Evolutionary conservation across 208 protist genomes (phyloP).

Genomic region (Naegleria lovaniensis): DNA sequence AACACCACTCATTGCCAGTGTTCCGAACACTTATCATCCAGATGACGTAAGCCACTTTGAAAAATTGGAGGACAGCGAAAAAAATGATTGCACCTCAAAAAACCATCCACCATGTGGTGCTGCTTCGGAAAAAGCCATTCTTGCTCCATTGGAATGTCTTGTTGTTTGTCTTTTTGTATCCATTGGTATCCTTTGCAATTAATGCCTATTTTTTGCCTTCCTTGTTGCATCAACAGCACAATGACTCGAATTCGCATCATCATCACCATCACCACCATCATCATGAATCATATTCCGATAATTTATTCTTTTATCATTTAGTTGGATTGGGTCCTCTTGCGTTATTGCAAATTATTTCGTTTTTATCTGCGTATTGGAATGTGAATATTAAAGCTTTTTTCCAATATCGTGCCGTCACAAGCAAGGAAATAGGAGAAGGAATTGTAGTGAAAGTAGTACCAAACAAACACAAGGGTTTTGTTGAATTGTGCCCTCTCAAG

Average conservation of each 20-base stretch:
- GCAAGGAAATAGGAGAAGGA: not conserved
- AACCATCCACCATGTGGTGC: not conserved
- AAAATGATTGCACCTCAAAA: slow-evolving; percentile 15
- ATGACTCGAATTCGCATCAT: not conserved
- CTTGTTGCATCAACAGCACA: not conserved
- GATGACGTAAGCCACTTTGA: no score
- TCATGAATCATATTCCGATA: not conserved
- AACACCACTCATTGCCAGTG: no score
- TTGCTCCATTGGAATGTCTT: not conserved
- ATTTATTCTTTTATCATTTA: slow-evolving; percentile 1
- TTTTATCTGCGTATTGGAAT: not conserved
- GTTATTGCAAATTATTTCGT: not conserved
- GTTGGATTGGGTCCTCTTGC: not conserved
- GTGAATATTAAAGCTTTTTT: not conserved
- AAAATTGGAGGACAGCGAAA: no score
- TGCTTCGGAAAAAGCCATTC: not conserved
- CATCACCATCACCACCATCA: not conserved
- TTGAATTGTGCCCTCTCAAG: not conserved
- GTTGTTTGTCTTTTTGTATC: not conserved
- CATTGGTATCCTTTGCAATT: not conserved
- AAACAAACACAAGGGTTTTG: not conserved
- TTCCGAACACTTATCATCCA: no score
- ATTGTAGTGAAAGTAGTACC: not conserved
- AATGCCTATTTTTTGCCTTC: not conserved
- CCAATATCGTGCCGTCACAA: not conserved